Percentiles rank a stretch among this genome's conserved stretches.
These are phyloP conservation scores for Caryopteris hybrid DNA, from an alignment of 305 asterid species.

Conservation along the genomic window DNA sequence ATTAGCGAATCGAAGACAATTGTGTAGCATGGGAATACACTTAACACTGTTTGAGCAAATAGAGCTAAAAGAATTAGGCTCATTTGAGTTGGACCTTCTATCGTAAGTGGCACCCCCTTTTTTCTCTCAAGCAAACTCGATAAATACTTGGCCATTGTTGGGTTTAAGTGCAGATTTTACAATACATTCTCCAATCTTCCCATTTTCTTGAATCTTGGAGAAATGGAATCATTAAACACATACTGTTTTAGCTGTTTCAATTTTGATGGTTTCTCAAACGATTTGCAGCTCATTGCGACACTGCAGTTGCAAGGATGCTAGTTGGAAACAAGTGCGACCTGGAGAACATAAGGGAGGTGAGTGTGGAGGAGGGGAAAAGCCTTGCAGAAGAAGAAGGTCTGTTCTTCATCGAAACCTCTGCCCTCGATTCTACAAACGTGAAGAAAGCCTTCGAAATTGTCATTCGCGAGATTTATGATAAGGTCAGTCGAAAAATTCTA, in stretches of 20 bases:
- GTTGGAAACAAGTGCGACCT: constrained; percentile 75
- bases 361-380: constrained; percentile 53
- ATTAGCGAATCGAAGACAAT: no score
- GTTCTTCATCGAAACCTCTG: constrained; percentile 75
- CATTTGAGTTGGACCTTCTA: no score
- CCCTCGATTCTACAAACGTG: constrained; percentile 62
- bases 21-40: background rate
- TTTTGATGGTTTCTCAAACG: background rate
- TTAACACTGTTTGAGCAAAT: background rate
- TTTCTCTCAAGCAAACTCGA: no score
- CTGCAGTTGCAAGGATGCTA: constrained; percentile 62
- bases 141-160: no score
- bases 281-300: constrained; percentile 67
- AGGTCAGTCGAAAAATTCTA: constrained; percentile 60
- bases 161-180: no score
- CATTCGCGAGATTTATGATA: constrained; percentile 60
- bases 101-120: no score
- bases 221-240: no score
- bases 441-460: constrained; percentile 62
- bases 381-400: constrained; percentile 68
- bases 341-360: constrained; percentile 68
- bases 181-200: no score
- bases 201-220: no score
- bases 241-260: no score
- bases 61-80: background rate